Evolutionary conservation across 768 basidiomycete genomes (phyloP).

Genomic region (Xerocomellus intermedius): DNA sequence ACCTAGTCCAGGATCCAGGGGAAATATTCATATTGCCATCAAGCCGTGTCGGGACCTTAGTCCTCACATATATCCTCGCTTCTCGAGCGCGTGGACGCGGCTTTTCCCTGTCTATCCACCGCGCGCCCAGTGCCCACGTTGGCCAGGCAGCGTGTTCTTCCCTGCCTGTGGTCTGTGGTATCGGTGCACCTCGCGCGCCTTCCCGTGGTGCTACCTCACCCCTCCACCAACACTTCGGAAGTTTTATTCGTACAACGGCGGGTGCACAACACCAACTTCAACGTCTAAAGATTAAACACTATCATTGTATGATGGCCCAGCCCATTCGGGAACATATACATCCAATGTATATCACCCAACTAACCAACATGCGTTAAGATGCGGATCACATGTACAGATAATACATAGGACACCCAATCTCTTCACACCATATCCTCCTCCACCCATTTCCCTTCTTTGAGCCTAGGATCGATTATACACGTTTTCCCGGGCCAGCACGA

Average conservation of each 20-base stretch:
- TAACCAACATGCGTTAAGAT: neutral
- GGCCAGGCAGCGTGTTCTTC: neutral
- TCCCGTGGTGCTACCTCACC: neutral
- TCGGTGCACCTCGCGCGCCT: neutral
- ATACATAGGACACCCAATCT: neutral
- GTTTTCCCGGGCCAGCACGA: slow-evolving; percentile 6
- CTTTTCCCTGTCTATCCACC: neutral
- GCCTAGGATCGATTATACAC: neutral
- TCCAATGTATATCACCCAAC: neutral
- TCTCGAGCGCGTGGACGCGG: neutral
- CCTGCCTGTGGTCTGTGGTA: neutral
- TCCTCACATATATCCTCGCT: neutral
- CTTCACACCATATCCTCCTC: neutral
- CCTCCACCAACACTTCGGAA: neutral
- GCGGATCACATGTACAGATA: neutral
- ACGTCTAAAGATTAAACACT: neutral
- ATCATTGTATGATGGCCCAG: too few species aligned
- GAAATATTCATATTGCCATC: neutral
- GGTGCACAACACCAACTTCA: neutral
- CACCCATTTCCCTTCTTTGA: neutral
- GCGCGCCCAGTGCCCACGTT: neutral
- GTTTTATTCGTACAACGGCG: neutral
- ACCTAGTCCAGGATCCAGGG: neutral
- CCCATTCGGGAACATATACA: neutral
- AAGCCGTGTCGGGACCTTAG: neutral